Evolutionary conservation across 106 monocot genomes (phyloP).

Genomic region (Cymbidium sinense): DNA sequence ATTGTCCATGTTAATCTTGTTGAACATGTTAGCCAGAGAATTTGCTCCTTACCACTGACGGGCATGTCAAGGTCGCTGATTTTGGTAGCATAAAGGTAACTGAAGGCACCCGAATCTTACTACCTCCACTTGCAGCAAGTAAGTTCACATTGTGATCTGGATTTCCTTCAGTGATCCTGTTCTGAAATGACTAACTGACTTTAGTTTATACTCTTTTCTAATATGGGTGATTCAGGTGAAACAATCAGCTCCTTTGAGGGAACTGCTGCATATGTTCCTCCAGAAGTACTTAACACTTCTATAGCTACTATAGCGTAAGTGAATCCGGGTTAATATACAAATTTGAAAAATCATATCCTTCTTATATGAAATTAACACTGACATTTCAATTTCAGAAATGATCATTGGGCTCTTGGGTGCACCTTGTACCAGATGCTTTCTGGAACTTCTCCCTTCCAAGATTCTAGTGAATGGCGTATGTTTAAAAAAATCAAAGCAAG

Average conservation of each 20-base stretch:
- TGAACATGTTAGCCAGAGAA: slow-evolving; percentile 69
- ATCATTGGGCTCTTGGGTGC: slow-evolving; percentile 97
- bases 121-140: slow-evolving; percentile 53
- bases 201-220: neutral
- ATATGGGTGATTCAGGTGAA: slow-evolving; percentile 48
- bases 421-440: slow-evolving; percentile 97
- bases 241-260: slow-evolving; percentile 74
- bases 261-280: slow-evolving; percentile 95
- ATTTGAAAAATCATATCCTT: neutral
- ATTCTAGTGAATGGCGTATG: slow-evolving; percentile 84
- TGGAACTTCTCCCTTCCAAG: slow-evolving; percentile 91
- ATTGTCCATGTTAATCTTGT: neutral
- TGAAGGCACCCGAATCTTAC: slow-evolving; percentile 26
- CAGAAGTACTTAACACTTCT: slow-evolving; percentile 81
- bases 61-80: slow-evolving; percentile 73
- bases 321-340: neutral
- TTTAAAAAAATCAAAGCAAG: slow-evolving; percentile 87
- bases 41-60: slow-evolving; percentile 61
- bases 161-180: neutral
- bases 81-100: slow-evolving; percentile 66
- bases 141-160: slow-evolving; percentile 15
- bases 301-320: slow-evolving; percentile 80
- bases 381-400: slow-evolving; percentile 55
- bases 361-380: neutral
- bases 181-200: neutral